These are phyloP conservation scores for Clavariopsis aquatica DNA, from an alignment of 495 filamentous ascomycete species.

Conservation along the genomic window DNA sequence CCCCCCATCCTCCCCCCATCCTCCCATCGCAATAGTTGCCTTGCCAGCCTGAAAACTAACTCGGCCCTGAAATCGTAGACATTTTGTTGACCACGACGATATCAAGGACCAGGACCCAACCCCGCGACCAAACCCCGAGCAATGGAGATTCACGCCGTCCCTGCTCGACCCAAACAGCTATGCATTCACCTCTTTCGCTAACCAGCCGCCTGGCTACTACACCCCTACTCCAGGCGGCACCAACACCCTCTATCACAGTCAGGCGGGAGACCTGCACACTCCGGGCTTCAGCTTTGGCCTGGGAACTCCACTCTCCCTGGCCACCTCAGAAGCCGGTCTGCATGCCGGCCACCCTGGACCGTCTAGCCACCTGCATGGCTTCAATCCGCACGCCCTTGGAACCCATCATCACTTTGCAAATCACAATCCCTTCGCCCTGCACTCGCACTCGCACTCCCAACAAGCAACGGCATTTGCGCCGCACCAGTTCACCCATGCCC, in stretches of 20 bases:
- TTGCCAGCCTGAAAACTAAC: background rate
- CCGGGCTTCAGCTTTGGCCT: constrained; percentile 71
- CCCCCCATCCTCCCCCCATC: too few relatives aligned
- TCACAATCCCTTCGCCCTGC: constrained; percentile 70
- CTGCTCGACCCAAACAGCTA: constrained; percentile 83
- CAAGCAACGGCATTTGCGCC: constrained; percentile 68
- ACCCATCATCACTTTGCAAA: constrained; percentile 70
- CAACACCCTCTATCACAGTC: constrained; percentile 76
- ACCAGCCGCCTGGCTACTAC: constrained; percentile 81
- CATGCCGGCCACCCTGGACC: constrained; percentile 52
- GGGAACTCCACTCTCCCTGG: constrained; percentile 81
- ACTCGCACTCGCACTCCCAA: constrained; percentile 50
- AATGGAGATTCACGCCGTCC: constrained; percentile 82
- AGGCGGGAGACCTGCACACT: constrained; percentile 89
- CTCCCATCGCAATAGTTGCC: background rate
- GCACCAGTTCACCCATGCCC: constrained; percentile 74
- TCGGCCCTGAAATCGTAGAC: constrained; percentile 39
- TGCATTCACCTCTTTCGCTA: constrained; percentile 72
- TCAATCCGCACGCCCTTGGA: constrained; percentile 58
- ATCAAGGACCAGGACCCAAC: constrained; percentile 80
- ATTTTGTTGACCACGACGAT: constrained; percentile 53
- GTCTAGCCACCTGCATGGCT: constrained; percentile 56
- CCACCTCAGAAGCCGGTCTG: constrained; percentile 62
- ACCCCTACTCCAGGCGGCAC: constrained; percentile 85
- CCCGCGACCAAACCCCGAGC: constrained; percentile 71